Percentiles rank a stretch among this genome's conserved stretches.
These are phyloP conservation scores for Symbiodinium pilosum DNA, from an alignment of 73 alveolate genomes.

Conservation along the genomic window DNA sequence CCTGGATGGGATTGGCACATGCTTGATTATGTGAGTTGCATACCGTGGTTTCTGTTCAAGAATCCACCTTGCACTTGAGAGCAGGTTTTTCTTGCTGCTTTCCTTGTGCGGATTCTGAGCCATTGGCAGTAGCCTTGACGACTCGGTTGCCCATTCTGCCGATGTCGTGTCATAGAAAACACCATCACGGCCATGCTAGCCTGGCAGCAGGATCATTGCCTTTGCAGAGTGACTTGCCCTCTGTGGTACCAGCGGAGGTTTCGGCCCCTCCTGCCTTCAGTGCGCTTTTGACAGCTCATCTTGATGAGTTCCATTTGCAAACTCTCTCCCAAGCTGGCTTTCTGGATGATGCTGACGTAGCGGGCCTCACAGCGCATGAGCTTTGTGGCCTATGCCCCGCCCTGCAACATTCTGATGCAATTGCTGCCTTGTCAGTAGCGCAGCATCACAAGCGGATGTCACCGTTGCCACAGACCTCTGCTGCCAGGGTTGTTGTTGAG, in stretches of 20 bases:
- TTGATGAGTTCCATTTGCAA: not conserved
- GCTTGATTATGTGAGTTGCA: not conserved
- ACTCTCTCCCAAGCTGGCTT: not conserved
- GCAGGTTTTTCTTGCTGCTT: not conserved
- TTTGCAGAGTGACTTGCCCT: not conserved
- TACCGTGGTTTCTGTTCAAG: not conserved
- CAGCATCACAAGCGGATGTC: not conserved
- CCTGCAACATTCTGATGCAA: not conserved
- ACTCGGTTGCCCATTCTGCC: not conserved
- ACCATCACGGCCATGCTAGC: not conserved
- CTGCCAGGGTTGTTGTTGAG: not conserved
- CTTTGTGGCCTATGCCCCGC: not conserved
- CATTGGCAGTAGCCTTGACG: not conserved
- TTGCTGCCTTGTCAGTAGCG: not conserved
- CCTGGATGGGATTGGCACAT: not conserved
- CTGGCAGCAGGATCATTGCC: not conserved
- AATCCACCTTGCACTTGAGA: not conserved
- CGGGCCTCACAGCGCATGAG: not conserved
- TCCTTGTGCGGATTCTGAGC: not conserved
- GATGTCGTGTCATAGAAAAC: not conserved
- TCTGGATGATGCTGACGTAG: not conserved
- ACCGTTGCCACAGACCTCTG: not conserved
- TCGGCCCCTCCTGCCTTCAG: not conserved
- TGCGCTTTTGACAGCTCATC: not conserved
- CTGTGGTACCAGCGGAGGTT: not conserved